Evolutionary conservation across 2,329 filamentous ascomycete genomes (phyloP).

Genomic region (Neurospora crassa): DNA sequence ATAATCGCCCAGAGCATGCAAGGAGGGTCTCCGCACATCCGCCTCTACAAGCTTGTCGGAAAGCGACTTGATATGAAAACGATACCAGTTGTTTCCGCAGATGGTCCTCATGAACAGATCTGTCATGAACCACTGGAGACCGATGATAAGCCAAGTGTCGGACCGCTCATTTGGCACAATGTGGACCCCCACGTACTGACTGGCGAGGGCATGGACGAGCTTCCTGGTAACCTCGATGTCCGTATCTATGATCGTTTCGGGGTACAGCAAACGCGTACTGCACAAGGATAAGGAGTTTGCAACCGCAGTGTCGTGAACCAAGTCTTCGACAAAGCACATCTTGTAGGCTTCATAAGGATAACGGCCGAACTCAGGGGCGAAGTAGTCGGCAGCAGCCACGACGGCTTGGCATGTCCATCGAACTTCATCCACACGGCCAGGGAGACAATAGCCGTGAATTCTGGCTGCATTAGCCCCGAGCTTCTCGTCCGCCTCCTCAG

Average conservation of each 20-base stretch:
- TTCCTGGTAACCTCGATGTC: constrained; percentile 73
- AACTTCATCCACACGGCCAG: constrained; percentile 70
- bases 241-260: constrained; percentile 74
- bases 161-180: constrained; percentile 72
- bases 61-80: constrained; percentile 78
- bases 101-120: constrained; percentile 85
- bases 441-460: constrained; percentile 84
- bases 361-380: constrained; percentile 77
- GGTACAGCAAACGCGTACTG: constrained; percentile 77
- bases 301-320: constrained; percentile 63
- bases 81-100: constrained; percentile 90
- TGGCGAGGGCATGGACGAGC: constrained; percentile 74
- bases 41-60: constrained; percentile 73
- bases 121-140: constrained; percentile 89
- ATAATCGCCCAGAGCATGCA: constrained; percentile 69
- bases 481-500: constrained; percentile 85
- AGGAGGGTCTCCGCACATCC: constrained; percentile 72
- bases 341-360: constrained; percentile 93
- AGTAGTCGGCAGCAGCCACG: constrained; percentile 80
- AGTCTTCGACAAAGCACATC: constrained; percentile 87
- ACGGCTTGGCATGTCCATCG: constrained; percentile 80
- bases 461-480: constrained; percentile 81
- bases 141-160: constrained; percentile 84
- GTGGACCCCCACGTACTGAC: constrained; percentile 90
- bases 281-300: constrained; percentile 80